Conservation (phyloP, 306 rosid genomes). For the Fagus crenata region DNA sequence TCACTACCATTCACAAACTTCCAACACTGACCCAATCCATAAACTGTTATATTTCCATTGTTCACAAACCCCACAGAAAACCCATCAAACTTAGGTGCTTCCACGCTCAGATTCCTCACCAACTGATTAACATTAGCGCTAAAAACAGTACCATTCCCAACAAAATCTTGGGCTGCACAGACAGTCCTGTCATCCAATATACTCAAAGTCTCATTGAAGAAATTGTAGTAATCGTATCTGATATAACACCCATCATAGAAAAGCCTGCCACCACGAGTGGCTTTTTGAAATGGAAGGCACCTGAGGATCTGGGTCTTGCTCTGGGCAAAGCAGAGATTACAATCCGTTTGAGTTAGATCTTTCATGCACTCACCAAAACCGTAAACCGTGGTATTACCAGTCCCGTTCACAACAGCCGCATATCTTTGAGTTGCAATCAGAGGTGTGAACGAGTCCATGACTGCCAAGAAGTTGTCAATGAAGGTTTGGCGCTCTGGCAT, state of each 20-base stretch:
- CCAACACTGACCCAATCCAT: slow-evolving; percentile 87
- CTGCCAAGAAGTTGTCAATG: slow-evolving; percentile 43
- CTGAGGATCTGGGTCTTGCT: slow-evolving; percentile 54
- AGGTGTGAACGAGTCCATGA: slow-evolving; percentile 50
- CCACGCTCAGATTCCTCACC: slow-evolving; percentile 50
- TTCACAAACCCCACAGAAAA: slow-evolving; percentile 44
- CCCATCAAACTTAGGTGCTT: slow-evolving; percentile 48
- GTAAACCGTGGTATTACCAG: slow-evolving; percentile 45
- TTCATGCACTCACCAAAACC: slow-evolving; percentile 68
- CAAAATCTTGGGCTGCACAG: slow-evolving; percentile 32
- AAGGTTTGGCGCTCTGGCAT: slow-evolving; percentile 33
- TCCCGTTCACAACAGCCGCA: slow-evolving; percentile 46
- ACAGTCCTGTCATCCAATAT: slow-evolving; percentile 33
- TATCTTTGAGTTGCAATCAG: slow-evolving; percentile 24
- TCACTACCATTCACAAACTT: slow-evolving; percentile 38
- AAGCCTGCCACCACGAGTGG: slow-evolving; percentile 48
- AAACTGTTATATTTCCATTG: slow-evolving; percentile 40
- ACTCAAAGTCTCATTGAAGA: slow-evolving; percentile 47
- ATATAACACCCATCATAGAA: slow-evolving; percentile 69
- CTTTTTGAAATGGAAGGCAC: slow-evolving; percentile 66
- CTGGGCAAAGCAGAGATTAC: slow-evolving; percentile 62
- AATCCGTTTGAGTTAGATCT: slow-evolving; percentile 55
- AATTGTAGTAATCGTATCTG: slow-evolving; percentile 53
- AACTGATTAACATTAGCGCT: slow-evolving; percentile 42
- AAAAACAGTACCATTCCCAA: slow-evolving; percentile 32